A percentile compares a stretch with the other conserved stretches of the same genome.
phyloP scores from a whole-genome alignment of 495 filamentous ascomycete genomes.

The Aspergillus nidulans region DNA sequence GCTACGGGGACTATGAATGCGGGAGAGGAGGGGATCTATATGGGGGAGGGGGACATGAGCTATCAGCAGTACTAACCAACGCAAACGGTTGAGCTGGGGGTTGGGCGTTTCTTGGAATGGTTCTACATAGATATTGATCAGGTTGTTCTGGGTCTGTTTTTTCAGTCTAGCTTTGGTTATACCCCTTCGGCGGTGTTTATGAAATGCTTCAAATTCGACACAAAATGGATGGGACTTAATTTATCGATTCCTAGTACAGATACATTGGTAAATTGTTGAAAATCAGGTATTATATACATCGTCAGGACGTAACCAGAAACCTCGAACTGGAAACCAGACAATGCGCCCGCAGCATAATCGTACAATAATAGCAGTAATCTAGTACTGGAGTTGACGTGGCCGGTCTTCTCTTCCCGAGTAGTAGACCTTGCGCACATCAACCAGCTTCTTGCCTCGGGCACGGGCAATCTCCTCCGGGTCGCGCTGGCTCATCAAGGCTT shows the following conservation, averaged over 20 bases:
- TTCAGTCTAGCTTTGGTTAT: background rate
- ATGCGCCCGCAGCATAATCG: conserved; percentile 14
- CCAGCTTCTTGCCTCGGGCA: conserved; percentile 85
- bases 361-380: conserved; percentile 15
- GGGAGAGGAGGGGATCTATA: conserved; percentile 20
- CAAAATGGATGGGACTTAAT: background rate
- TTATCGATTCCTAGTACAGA: conserved; percentile 21
- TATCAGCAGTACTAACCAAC: conserved; percentile 24
- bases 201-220: background rate
- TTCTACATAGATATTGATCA: background rate
- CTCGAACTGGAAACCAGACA: background rate
- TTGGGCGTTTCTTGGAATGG: background rate
- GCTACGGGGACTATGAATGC: conserved; percentile 21
- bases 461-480: conserved; percentile 84
- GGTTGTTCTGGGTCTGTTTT: background rate
- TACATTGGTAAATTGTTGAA: conserved; percentile 19
- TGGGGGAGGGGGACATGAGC: conserved; percentile 29
- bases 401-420: conserved; percentile 64
- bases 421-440: conserved; percentile 95
- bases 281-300: conserved; percentile 38
- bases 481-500: conserved; percentile 76
- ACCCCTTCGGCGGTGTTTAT: background rate
- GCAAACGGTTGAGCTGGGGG: background rate
- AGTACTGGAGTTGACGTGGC: background rate
- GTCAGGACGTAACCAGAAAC: conserved; percentile 19